Base-by-base conservation (phyloP, 768 basidiomycete genomes). In the Psilocybe azurescens region DNA sequence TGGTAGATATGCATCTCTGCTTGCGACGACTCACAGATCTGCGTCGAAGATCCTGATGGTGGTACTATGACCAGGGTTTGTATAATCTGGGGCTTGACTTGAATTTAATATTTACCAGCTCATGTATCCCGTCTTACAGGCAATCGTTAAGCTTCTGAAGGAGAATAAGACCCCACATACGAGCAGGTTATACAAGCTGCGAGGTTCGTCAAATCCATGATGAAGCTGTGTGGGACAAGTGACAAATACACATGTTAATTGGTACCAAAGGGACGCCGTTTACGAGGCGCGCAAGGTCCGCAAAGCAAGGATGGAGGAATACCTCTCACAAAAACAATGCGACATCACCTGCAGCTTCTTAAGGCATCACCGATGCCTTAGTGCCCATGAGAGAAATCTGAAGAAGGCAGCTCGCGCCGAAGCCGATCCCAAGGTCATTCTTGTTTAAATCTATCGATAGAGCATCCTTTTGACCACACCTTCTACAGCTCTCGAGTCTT, bases 401-500 rank as follows among this genome's bases (percentile, higher is more conserved):
- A n/a, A 44, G 41, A 44, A 14, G 14, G 33, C 33, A 36, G 5
- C 5, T 44, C 11, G n/a, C 5, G 41, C n/a, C 14, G 14, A 14
- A 44, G 5, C 10, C 41, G 41, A 44, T n/a, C 41, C 41, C 41
- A 44, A 44, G 41, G 41, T 44, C 41, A 5, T 6, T 44, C 14
- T 5, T 14, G 41, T 14, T 44, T 44, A 13, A 5, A 16, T 13
- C 41, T n/a, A 13, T 44, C 6, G 11, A 13, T n/a, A n/a, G n/a
- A 36, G 28, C 13, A 20, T 32, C 24, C 52, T 52, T 52, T 52
- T n/a, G 5, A 52, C 11, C 30, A 16, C 29, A 44, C 0, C 14
- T 5, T 44, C 8, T n/a, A 53, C 7, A 53, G 52, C 52, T 53
- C 32, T 53, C 52, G 7, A 53, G 52, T 53, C 52, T 53, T 3